A percentile compares a stretch with the other conserved stretches of the same genome.
phyloP scores from a whole-genome alignment of 2,329 filamentous ascomycete species.

The Apiospora phragmitis region DNA sequence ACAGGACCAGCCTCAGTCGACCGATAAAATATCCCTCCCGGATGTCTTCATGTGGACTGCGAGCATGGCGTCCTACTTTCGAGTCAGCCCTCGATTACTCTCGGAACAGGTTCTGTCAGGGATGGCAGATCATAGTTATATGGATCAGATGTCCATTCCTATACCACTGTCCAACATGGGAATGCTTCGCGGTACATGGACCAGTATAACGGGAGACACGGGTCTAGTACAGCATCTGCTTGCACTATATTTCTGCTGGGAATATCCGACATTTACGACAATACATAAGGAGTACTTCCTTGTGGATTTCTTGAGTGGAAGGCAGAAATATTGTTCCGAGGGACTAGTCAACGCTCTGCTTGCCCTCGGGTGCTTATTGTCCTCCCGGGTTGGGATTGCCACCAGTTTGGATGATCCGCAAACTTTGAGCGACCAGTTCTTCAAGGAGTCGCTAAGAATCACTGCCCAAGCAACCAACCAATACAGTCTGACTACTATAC shows the following conservation, averaged over 20 bases:
- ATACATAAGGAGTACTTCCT: slow-evolving; percentile 72
- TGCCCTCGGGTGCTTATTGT: slow-evolving; percentile 68
- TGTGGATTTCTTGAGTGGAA: slow-evolving; percentile 61
- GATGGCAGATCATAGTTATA: slow-evolving; percentile 36
- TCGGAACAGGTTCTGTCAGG: slow-evolving; percentile 36
- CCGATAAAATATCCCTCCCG: slow-evolving; percentile 48
- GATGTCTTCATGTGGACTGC: slow-evolving; percentile 43
- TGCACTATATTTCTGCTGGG: slow-evolving; percentile 72
- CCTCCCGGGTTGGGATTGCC: slow-evolving; percentile 63
- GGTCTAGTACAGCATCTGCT: slow-evolving; percentile 60
- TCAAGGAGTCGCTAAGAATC: slow-evolving; percentile 65
- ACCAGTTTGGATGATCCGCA: slow-evolving; percentile 60
- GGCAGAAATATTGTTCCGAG: slow-evolving; percentile 67
- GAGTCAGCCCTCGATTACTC: slow-evolving; percentile 53
- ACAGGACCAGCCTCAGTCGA: slow-evolving; percentile 46
- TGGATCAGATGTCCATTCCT: slow-evolving; percentile 52
- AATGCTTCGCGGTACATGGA: slow-evolving; percentile 57
- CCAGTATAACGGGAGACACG: slow-evolving; percentile 57
- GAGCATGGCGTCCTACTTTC: slow-evolving; percentile 44
- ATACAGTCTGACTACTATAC: slow-evolving; percentile 68
- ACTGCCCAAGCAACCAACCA: slow-evolving; percentile 58
- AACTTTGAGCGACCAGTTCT: slow-evolving; percentile 73
- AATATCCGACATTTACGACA: slow-evolving; percentile 73
- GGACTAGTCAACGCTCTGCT: slow-evolving; percentile 68
- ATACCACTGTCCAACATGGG: slow-evolving; percentile 43